Evolutionary conservation across 2,329 filamentous ascomycete genomes (phyloP).

Genomic region (Arthrobotrys iridis): DNA sequence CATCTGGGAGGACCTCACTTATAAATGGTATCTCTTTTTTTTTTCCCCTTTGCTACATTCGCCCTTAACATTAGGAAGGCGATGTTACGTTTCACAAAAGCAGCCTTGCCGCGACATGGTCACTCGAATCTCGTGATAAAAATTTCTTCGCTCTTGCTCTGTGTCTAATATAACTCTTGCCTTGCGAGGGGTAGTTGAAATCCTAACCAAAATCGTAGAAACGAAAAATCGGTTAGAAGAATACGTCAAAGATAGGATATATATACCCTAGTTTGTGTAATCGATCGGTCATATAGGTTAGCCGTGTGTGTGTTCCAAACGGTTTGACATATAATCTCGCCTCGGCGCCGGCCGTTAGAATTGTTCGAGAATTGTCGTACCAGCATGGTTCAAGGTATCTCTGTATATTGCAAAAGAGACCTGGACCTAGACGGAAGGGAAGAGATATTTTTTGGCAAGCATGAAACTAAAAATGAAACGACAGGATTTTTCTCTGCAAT

Average conservation of each 20-base stretch:
- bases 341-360: constrained; percentile 47
- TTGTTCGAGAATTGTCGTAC: constrained; percentile 46
- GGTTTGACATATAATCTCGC: constrained; percentile 23
- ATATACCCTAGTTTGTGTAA: constrained; percentile 40
- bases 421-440: constrained; percentile 16
- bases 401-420: constrained; percentile 5
- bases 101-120: constrained; percentile 45
- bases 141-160: not conserved
- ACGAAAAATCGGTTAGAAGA: not conserved
- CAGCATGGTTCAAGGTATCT: constrained; percentile 25
- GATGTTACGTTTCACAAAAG: constrained; percentile 50
- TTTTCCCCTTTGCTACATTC: not conserved
- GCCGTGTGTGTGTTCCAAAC: constrained; percentile 14
- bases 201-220: not conserved
- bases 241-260: not conserved
- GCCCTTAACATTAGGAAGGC: constrained; percentile 27
- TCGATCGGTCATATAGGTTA: constrained; percentile 50
- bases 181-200: no score
- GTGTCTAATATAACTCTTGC: not conserved
- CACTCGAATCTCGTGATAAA: constrained; percentile 30
- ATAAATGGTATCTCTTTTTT: constrained; percentile 6
- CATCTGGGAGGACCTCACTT: no score
- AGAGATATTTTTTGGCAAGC: constrained; percentile 3
- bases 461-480: constrained; percentile 17
- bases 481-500: not conserved